Percentiles rank a stretch among this genome's conserved stretches.
phyloP scores from a whole-genome alignment of 129 eudicot species.

The Lactuca saligna region DNA sequence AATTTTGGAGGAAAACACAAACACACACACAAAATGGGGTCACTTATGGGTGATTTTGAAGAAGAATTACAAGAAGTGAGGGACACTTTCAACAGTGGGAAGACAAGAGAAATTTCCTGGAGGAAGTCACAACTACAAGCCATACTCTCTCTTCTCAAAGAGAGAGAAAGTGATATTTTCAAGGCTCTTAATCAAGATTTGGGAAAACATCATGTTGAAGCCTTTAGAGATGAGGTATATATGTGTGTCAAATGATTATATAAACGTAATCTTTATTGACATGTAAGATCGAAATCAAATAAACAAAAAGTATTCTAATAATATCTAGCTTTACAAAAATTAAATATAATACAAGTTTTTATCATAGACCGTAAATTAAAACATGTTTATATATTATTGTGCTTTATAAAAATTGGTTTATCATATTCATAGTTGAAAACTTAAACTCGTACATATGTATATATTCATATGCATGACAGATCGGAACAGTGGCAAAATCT shows the following conservation, averaged over 20 bases:
- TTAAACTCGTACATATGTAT: neutral
- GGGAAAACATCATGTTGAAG: slow-evolving; percentile 70
- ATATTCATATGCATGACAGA: slow-evolving; percentile 32
- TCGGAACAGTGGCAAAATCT: slow-evolving; percentile 65
- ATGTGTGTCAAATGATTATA: neutral
- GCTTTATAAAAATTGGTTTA: neutral
- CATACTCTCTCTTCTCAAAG: slow-evolving; percentile 47
- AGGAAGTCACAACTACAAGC: slow-evolving; percentile 64
- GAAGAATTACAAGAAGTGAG: slow-evolving; percentile 50
- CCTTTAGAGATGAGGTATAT: slow-evolving; percentile 80
- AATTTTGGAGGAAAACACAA: neutral
- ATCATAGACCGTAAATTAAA: neutral
- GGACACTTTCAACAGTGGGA: slow-evolving; percentile 58
- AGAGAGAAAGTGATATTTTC: slow-evolving; percentile 56
- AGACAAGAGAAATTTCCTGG: slow-evolving; percentile 71
- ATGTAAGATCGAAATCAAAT: too few relatives aligned
- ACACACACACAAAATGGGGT: slow-evolving; percentile 33
- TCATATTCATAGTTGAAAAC: neutral
- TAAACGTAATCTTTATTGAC: neutral
- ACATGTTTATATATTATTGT: too few relatives aligned
- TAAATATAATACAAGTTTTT: neutral
- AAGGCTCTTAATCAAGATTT: slow-evolving; percentile 70
- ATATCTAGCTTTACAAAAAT: too few relatives aligned
- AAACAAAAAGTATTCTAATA: neutral
- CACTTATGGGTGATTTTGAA: slow-evolving; percentile 32